Evolutionary conservation across 306 rosid genomes (phyloP), one percentile per base, ranked within the genome.

Genomic region (Comarum palustre): DNA sequence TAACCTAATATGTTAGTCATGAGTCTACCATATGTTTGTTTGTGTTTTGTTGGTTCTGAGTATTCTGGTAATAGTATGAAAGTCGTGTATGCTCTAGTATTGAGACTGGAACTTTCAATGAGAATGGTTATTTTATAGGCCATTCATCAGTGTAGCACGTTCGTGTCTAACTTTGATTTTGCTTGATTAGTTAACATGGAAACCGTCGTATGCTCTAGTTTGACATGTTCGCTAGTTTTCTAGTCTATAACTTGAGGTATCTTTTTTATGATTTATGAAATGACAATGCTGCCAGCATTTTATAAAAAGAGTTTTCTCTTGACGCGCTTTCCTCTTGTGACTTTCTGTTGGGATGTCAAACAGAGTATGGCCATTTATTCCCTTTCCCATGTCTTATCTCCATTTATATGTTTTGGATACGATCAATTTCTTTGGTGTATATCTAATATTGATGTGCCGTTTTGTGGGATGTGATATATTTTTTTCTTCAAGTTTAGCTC

Each of bases 291-390:
- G 55, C 59, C 15, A 16, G 24, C 72, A 42, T 57, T 74, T 39
- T 80, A 17, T 55, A 20, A 43, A 34, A 68, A 29, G 12, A 61
- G 81, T 80, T 78, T 85, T 83, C 55, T 45, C 89, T 90, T 90
- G 80, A 90, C 88, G 27, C 71, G 61, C 12, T 59, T 43, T 34
- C 52, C 60, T 65, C 83, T 32, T 47, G 38, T 68, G 75, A 81
- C 66, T 74, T 36, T 82, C 61, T 31, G 45, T 54, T 34, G 79
- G 50, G 69, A 52, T 25, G 32, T 70, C 57, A 32, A 62, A 87
- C 71, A 87, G 92, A 85, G 95, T 91, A 89, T 9, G 90, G 70
- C 74, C 46, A 71, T 76, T 54, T 69, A 57, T 38, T 73, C 45
- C 66, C 63, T 73, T 50, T 5, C 61, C 63, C 55, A 36, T 36